phyloP scores from a whole-genome alignment of 2,329 filamentous ascomycete genomes.

The Penicillium expansum region DNA sequence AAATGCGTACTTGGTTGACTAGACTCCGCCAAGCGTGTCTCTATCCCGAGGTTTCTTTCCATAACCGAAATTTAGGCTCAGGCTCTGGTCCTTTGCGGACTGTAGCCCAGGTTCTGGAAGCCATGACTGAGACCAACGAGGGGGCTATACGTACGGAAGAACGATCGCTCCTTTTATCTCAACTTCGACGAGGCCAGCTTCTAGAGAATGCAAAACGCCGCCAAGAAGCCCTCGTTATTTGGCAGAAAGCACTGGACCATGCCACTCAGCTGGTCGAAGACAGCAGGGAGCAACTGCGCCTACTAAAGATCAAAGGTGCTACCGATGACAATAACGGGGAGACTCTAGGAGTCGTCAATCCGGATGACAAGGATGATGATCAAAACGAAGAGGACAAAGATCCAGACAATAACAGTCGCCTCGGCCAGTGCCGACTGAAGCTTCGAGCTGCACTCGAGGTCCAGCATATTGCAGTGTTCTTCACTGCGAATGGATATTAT shows the following conservation, averaged over 20 bases:
- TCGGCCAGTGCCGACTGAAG: conserved; percentile 61
- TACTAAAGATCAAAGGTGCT: conserved; percentile 27
- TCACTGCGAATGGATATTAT: conserved; percentile 77
- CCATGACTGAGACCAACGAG: conserved; percentile 88
- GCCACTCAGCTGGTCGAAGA: conserved; percentile 54
- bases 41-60: conserved; percentile 76
- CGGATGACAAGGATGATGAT: conserved; percentile 38
- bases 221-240: conserved; percentile 66
- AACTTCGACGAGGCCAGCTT: conserved; percentile 71
- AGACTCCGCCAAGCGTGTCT: conserved; percentile 78
- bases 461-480: conserved; percentile 79
- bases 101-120: conserved; percentile 79
- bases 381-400: conserved; percentile 41
- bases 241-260: conserved; percentile 58
- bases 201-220: conserved; percentile 71
- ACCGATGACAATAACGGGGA: conserved; percentile 22
- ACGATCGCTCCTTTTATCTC: conserved; percentile 61
- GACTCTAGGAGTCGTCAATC: conserved; percentile 6
- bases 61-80: conserved; percentile 62
- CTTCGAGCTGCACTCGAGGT: conserved; percentile 73
- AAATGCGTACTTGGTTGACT: conserved; percentile 76
- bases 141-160: conserved; percentile 65
- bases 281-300: conserved; percentile 60
- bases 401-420: conserved; percentile 44
- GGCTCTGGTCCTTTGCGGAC: conserved; percentile 70